phyloP scores from a whole-genome alignment of 2,329 filamentous ascomycete genomes.

The Ophiognomonia clavigignenti-juglandacearum region DNA sequence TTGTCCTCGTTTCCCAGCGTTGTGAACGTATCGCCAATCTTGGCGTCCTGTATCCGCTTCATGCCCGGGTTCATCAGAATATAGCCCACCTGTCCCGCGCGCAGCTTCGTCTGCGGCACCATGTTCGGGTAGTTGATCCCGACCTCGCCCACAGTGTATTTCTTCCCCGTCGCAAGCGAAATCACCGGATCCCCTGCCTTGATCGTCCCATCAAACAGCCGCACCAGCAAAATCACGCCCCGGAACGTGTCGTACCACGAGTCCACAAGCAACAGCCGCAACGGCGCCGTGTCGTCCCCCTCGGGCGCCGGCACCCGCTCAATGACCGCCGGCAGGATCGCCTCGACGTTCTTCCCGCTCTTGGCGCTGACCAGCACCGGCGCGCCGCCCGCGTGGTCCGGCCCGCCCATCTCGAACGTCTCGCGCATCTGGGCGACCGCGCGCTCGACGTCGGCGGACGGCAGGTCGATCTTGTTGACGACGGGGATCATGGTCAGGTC shows the following conservation, averaged over 20 bases:
- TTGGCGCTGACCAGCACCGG: constrained; percentile 76
- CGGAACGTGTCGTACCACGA: constrained; percentile 98
- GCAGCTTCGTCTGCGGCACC: constrained; percentile 71
- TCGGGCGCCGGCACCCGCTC: constrained; percentile 76
- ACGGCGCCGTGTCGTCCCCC: constrained; percentile 66
- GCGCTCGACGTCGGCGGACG: constrained; percentile 79
- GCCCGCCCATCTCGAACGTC: constrained; percentile 81
- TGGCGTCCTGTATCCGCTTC: constrained; percentile 93
- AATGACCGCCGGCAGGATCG: constrained; percentile 80
- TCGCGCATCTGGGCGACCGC: constrained; percentile 81
- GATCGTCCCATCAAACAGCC: constrained; percentile 84
- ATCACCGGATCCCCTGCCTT: constrained; percentile 79
- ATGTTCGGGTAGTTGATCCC: constrained; percentile 93
- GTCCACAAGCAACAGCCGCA: constrained; percentile 86
- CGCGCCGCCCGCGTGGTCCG: constrained; percentile 44
- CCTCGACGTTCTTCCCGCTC: constrained; percentile 81
- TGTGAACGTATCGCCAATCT: constrained; percentile 93
- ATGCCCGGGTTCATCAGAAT: constrained; percentile 97
- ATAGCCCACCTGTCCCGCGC: constrained; percentile 93
- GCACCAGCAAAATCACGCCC: constrained; percentile 84
- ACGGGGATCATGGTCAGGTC: constrained; percentile 83
- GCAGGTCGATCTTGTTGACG: constrained; percentile 94
- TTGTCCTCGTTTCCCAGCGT: constrained; percentile 68
- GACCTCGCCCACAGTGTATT: constrained; percentile 92
- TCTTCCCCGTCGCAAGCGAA: constrained; percentile 81